Evolutionary conservation across 78 protist genomes (phyloP).

Genomic region (Dictyostelium discoideum): DNA sequence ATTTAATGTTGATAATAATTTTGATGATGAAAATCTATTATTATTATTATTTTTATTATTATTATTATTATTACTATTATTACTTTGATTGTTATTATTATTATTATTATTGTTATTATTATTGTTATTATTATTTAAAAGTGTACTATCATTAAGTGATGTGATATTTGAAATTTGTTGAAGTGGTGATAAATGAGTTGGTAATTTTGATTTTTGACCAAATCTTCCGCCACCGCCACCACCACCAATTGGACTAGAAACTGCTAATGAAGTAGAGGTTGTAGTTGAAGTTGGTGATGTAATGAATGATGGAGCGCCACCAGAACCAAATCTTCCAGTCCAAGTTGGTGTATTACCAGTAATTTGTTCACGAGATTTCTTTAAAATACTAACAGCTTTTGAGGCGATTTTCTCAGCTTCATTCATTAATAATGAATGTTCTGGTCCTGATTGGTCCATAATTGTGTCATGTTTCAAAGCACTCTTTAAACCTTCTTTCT

Average conservation of each 20-base stretch:
- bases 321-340: slow-evolving; percentile 70
- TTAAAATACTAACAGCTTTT: slow-evolving; percentile 50
- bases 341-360: slow-evolving; percentile 66
- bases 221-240: slow-evolving; percentile 33
- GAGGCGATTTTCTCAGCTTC: slow-evolving; percentile 75
- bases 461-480: slow-evolving; percentile 66
- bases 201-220: slow-evolving; percentile 41
- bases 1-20: slow-evolving; percentile 21
- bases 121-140: slow-evolving; percentile 1
- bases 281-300: not conserved
- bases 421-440: not conserved
- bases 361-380: slow-evolving; percentile 29
- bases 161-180: slow-evolving; percentile 4
- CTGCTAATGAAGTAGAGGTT: not conserved
- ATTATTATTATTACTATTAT: not conserved
- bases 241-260: not conserved
- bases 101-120: not conserved
- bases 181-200: not conserved
- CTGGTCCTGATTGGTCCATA: slow-evolving; percentile 66
- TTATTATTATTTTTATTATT: not conserved
- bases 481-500: slow-evolving; percentile 62
- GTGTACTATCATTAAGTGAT: not conserved
- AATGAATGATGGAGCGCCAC: slow-evolving; percentile 47
- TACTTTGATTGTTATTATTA: not conserved
- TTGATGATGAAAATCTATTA: slow-evolving; percentile 12